phyloP scores from a whole-genome alignment of 129 eudicot genomes.

The Oenanthe sinensis region DNA sequence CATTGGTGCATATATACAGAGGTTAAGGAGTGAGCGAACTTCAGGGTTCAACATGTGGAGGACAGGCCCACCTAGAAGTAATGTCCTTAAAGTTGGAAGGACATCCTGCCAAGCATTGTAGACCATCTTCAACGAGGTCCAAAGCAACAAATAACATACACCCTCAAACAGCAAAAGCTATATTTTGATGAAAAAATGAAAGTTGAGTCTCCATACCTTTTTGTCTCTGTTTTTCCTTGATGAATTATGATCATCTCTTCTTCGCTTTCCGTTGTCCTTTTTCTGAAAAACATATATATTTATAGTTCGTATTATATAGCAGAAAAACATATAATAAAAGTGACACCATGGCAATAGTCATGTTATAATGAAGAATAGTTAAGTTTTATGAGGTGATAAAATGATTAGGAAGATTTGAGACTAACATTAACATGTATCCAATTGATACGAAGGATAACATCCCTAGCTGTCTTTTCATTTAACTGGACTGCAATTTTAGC shows the following conservation, averaged over 20 bases:
- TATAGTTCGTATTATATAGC: background rate
- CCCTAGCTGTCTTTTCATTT: slow-evolving; percentile 65
- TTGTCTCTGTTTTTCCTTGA: slow-evolving; percentile 78
- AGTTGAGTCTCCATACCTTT: slow-evolving; percentile 39
- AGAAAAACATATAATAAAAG: background rate
- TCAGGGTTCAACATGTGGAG: background rate
- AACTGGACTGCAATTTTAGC: slow-evolving; percentile 72
- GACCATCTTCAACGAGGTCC: background rate
- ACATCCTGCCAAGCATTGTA: background rate
- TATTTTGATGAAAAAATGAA: background rate
- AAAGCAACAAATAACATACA: background rate
- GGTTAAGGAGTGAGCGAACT: background rate
- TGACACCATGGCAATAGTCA: background rate
- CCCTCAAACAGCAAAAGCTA: background rate
- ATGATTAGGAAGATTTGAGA: background rate
- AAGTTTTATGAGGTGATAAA: background rate
- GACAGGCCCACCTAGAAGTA: background rate
- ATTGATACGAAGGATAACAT: slow-evolving; percentile 71
- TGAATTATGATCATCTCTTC: slow-evolving; percentile 68
- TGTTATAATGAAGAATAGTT: background rate
- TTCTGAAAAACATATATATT: slow-evolving; percentile 38
- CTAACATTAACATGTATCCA: slow-evolving; percentile 73
- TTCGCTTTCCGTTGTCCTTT: slow-evolving; percentile 85
- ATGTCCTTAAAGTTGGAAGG: background rate
- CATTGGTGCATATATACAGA: background rate